phyloP scores from a whole-genome alignment of 179 eudicot genomes.

The Monotropa hypopitys region DNA sequence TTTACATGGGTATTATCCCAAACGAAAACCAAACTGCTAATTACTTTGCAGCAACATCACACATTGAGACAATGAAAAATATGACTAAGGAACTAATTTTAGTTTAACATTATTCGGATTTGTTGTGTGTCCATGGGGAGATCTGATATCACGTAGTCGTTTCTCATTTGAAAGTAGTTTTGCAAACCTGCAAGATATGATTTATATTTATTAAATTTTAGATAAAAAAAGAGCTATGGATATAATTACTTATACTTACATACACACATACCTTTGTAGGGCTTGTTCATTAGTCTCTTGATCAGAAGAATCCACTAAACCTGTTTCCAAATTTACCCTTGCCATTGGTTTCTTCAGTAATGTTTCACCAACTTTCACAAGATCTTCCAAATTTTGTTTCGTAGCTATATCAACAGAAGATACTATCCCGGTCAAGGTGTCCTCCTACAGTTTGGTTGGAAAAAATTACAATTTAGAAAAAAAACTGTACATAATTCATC shows the following conservation, averaged over 20 bases:
- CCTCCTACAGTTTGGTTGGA: background rate
- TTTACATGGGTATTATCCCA: too few species aligned
- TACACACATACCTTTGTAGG: background rate
- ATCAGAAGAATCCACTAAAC: background rate
- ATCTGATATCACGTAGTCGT: conserved; percentile 16
- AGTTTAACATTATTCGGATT: background rate
- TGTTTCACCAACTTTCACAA: background rate
- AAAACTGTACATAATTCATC: too few species aligned
- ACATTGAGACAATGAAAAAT: background rate
- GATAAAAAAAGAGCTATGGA: background rate
- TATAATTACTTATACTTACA: background rate
- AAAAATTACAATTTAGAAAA: background rate
- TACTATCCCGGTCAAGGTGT: background rate
- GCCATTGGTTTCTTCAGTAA: conserved; percentile 6
- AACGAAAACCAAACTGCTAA: too few species aligned
- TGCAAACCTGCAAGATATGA: conserved; percentile 23
- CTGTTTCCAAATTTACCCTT: conserved; percentile 7
- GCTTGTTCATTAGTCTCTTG: conserved; percentile 2
- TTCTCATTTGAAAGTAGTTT: conserved; percentile 26
- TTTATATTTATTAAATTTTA: background rate
- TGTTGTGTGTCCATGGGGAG: background rate
- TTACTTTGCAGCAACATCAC: background rate
- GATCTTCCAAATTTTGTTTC: background rate
- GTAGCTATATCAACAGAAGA: conserved; percentile 7
- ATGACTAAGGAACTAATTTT: background rate